Evolutionary conservation across 2,329 filamentous ascomycete genomes (phyloP), one percentile per base, ranked within the genome.

Genomic region (Fusarium chaquense): DNA sequence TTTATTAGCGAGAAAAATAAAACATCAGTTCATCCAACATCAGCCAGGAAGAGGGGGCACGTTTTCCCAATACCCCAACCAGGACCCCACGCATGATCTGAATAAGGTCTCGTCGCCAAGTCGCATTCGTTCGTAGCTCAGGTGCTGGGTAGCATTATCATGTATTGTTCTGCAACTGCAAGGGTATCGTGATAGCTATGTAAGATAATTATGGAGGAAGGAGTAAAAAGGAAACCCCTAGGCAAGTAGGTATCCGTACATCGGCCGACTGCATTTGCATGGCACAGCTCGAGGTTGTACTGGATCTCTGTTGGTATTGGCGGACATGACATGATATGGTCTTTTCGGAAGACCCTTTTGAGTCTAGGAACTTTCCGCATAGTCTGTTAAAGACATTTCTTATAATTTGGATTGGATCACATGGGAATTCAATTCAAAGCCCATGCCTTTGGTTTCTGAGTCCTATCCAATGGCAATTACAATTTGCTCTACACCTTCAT

Each of bases 41-140:
- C 12, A 47, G 46, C 16, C 18, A 47, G 41, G 35, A 57, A 52
- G 56, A 50, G 53, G 57, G 58, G 59, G 57, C 58, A 59, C 60
- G 57, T 69, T 51, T 38, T 40, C 26, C 26, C 30, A 28, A 26
- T 51, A 28, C 47, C 33, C 22, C 33, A 38, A 51, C 33, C 47
- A 73, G 71, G 71, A 72, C 72, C 72, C 67, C 57, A 74, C 58
- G 65, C 52, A 75, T 75, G 69, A 62, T 57, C 60, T 62, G 69
- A 75, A 59, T 62, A 62, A 65, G 65, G 53, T 62, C 46, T 65
- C 58, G 46, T 66, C 47, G 49, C 35, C 33, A 51, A 51, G 49
- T 51, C 40, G 16, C 49, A 51, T 51, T 51, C 33, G 33, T 16
- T 16, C 24, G 18, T 40, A 41, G 49, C 49, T 51, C 49, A 26